phyloP scores from a whole-genome alignment of 768 basidiomycete species.

The Phylloporus sp. region DNA sequence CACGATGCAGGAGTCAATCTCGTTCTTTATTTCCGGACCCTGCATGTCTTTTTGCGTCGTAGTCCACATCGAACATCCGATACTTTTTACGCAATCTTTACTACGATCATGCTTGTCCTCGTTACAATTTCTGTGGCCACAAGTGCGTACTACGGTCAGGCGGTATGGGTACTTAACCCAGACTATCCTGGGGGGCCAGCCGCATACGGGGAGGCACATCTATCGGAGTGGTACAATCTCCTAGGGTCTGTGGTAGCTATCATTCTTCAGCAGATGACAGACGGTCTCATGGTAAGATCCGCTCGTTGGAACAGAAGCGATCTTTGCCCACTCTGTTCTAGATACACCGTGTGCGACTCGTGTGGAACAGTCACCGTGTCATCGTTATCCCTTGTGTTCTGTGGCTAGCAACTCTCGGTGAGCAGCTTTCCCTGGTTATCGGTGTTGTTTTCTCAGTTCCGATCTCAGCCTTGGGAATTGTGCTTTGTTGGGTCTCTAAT shows the following conservation, averaged over 20 bases:
- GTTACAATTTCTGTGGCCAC: conserved; percentile 26
- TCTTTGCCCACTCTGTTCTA: conserved; percentile 8
- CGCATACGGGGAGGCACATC: conserved; percentile 14
- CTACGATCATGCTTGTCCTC: conserved; percentile 18
- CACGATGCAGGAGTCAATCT: conserved; percentile 12
- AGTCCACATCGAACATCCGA: conserved; percentile 1
- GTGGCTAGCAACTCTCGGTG: conserved; percentile 13
- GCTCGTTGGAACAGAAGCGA: conserved; percentile 9
- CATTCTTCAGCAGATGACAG: conserved; percentile 29
- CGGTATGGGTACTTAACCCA: conserved; percentile 29
- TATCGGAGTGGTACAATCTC: conserved; percentile 14
- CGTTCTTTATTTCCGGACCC: conserved; percentile 14
- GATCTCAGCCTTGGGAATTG: conserved; percentile 1
- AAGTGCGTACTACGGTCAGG: conserved; percentile 12
- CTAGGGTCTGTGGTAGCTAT: conserved; percentile 17
- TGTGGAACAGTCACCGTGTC: conserved; percentile 22
- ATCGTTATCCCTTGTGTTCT: conserved; percentile 8
- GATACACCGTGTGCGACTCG: conserved; percentile 35
- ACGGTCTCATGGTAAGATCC: conserved; percentile 24
- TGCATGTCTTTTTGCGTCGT: conserved; percentile 3
- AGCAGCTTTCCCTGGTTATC: neutral
- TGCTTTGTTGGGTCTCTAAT: neutral
- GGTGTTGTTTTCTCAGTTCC: neutral
- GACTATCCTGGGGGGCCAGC: conserved; percentile 29
- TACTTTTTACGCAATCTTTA: conserved; percentile 11